Conservation (phyloP, 305 asterid genomes). For the Solanum hybrid region DNA sequence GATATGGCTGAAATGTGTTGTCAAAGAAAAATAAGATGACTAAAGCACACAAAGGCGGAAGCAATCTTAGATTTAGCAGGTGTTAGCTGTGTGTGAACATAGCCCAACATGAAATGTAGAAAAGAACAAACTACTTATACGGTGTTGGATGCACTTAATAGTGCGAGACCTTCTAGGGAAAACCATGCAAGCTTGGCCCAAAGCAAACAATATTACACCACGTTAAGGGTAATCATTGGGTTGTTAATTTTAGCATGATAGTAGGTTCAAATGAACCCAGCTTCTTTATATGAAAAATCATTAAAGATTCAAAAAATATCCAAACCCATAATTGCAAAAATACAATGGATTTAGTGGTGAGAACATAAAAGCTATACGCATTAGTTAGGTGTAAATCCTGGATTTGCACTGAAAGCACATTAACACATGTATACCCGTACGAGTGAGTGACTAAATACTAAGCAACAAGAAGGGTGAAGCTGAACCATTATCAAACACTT, state of each 20-base stretch:
- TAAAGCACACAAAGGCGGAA: background rate
- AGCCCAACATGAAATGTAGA: background rate
- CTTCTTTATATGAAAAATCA: background rate
- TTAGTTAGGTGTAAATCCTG: background rate
- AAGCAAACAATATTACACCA: background rate
- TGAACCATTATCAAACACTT: background rate
- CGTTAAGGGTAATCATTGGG: background rate
- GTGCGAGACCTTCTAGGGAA: background rate
- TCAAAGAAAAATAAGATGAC: background rate
- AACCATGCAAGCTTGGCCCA: background rate
- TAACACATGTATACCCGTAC: background rate
- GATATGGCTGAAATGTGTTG: constrained; percentile 29
- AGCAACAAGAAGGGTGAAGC: background rate
- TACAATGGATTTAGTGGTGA: background rate
- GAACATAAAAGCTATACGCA: background rate
- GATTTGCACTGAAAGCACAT: background rate
- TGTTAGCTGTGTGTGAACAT: background rate
- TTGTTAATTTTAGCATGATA: background rate
- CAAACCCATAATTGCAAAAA: background rate
- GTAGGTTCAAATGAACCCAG: background rate
- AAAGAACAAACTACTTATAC: background rate
- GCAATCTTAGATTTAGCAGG: background rate
- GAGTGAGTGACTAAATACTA: background rate
- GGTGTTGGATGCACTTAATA: background rate
- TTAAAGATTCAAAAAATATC: background rate